These are phyloP conservation scores for Pleurostoma richardsiae DNA, from an alignment of 2,329 filamentous ascomycete species.

Conservation along the genomic window DNA sequence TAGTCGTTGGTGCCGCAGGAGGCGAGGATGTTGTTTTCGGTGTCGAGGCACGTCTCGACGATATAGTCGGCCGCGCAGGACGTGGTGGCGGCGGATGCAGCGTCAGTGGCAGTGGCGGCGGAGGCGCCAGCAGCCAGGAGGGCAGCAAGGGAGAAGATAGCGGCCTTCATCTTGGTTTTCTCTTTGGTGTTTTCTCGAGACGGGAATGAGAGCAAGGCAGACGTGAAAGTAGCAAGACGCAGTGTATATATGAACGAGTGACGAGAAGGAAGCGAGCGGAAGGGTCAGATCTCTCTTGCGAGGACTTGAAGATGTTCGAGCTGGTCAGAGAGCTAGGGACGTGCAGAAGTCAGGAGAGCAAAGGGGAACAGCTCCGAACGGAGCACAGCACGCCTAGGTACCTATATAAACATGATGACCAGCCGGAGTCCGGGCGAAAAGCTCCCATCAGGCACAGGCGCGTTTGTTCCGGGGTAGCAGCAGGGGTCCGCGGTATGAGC, in stretches of 20 bases:
- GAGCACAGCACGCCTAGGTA: no score
- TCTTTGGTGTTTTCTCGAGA: background rate
- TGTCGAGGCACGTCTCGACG: constrained; percentile 35
- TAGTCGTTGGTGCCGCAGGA: constrained; percentile 35
- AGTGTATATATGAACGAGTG: background rate
- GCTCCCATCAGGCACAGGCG: no score
- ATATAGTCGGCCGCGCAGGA: constrained; percentile 41
- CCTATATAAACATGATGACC: no score
- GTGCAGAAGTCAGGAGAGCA: no score
- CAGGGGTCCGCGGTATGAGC: no score
- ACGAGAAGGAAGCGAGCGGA: background rate
- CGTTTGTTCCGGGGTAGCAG: no score
- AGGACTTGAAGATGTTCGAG: no score
- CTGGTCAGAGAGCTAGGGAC: no score
- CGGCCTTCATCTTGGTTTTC: constrained; percentile 34
- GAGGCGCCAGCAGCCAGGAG: constrained; percentile 28
- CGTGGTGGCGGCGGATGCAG: constrained; percentile 23
- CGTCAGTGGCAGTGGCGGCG: constrained; percentile 24
- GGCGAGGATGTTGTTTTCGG: constrained; percentile 31
- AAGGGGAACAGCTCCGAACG: no score
- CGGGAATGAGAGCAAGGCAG: background rate
- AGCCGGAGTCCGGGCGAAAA: no score
- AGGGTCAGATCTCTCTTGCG: background rate
- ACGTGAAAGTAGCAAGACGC: background rate
- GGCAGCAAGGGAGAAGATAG: constrained; percentile 33